A percentile compares a stretch with the other conserved stretches of the same genome.
phyloP scores from a whole-genome alignment of 768 basidiomycete species.

The Naematelia encephala region DNA sequence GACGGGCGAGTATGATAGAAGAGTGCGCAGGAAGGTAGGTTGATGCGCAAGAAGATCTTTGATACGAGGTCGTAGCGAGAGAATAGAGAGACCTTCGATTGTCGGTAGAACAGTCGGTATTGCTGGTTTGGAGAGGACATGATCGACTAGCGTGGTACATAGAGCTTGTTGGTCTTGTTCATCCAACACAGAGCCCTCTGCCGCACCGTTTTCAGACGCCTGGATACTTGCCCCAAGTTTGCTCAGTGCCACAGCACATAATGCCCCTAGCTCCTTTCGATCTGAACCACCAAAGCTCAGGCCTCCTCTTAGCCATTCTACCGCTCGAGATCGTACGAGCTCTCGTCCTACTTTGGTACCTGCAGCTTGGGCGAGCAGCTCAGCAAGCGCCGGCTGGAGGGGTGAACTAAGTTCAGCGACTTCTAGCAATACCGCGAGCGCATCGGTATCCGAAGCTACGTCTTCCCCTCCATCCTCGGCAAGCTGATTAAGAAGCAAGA shows the following conservation, averaged over 20 bases:
- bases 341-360: conserved; percentile 70
- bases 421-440: conserved; percentile 54
- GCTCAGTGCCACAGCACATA: conserved; percentile 69
- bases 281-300: conserved; percentile 46
- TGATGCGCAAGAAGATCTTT: conserved; percentile 64
- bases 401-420: conserved; percentile 62
- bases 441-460: conserved; percentile 11
- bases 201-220: too few species aligned
- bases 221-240: conserved; percentile 73
- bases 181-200: conserved; percentile 4
- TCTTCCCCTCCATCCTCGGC: conserved; percentile 2
- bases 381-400: conserved; percentile 64
- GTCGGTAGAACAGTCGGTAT: conserved; percentile 58
- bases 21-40: conserved; percentile 55
- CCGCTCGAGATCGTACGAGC: conserved; percentile 59
- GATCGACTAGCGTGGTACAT: conserved; percentile 57
- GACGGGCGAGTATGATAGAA: conserved; percentile 25
- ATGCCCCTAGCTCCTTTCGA: conserved; percentile 56
- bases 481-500: conserved; percentile 16
- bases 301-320: conserved; percentile 66
- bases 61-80: conserved; percentile 62
- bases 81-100: conserved; percentile 81
- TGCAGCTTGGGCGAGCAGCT: conserved; percentile 70
- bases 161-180: conserved; percentile 3
- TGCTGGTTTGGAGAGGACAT: conserved; percentile 53